A percentile compares a stretch with the other conserved stretches of the same genome.
phyloP scores from a whole-genome alignment of 2,329 filamentous ascomycete genomes.

The Eutypa lata region DNA sequence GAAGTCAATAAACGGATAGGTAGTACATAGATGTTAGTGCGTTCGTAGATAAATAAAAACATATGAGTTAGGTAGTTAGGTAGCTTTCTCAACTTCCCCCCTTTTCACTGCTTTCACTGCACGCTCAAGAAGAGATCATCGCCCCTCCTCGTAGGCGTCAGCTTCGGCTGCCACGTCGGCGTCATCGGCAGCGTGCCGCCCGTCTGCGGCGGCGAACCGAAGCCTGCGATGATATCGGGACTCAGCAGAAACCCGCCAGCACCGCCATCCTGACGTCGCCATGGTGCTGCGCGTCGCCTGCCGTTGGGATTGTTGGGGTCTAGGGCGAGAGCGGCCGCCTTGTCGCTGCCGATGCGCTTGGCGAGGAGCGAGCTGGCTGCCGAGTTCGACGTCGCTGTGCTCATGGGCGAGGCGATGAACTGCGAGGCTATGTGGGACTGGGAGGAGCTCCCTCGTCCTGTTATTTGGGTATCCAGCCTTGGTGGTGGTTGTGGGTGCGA shows the following conservation, averaged over 20 bases:
- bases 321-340: conserved; percentile 45
- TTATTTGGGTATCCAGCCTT: conserved; percentile 6
- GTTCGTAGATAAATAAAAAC: background rate
- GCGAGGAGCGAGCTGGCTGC: conserved; percentile 44
- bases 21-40: background rate
- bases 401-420: conserved; percentile 20
- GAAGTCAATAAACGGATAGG: too few relatives aligned
- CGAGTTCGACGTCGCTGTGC: conserved; percentile 25
- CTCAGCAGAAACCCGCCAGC: conserved; percentile 14
- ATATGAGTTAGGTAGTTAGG: background rate
- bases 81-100: background rate
- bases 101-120: conserved; percentile 35
- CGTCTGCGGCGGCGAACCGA: conserved; percentile 13
- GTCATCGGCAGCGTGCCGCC: conserved; percentile 37
- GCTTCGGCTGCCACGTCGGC: conserved; percentile 59
- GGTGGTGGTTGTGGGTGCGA: conserved; percentile 1
- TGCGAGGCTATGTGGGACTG: conserved; percentile 16
- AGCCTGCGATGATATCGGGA: conserved; percentile 12
- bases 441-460: background rate
- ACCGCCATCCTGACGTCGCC: conserved; percentile 19
- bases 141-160: conserved; percentile 65
- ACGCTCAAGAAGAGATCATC: conserved; percentile 62
- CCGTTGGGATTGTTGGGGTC: conserved; percentile 20
- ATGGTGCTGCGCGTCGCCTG: conserved; percentile 20
- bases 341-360: conserved; percentile 49